Evolutionary conservation across 2,329 filamentous ascomycete genomes (phyloP), one percentile per base, ranked within the genome.

Genomic region (Colletotrichum tropicicola): DNA sequence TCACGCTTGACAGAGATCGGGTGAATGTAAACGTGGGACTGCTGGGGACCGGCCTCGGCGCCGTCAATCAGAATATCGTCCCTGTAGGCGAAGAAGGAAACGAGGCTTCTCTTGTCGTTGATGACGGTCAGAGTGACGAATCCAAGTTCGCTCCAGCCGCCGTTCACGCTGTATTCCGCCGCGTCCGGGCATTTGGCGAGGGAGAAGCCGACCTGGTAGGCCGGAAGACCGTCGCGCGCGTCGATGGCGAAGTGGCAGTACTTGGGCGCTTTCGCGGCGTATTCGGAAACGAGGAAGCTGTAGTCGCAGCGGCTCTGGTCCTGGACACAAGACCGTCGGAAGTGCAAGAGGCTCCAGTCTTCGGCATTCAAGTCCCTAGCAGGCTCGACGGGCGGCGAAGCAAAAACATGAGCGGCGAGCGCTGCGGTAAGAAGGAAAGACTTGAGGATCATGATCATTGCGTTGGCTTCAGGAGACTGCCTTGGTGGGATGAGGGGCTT

Each of bases 221-320:
- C 59, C 1, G 64, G 64, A 0, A 35, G 44, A 0, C 37, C 32
- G 0, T 32, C 51, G n/a, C 41, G n/a, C 5, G 47, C 51, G 3
- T 57, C 12, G 17, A 67, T n/a, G 2, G 10, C 37, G 47, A 67
- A 68, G 1, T 2, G 6, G 51, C 66, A 68, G 9, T 39, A 3
- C 28, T 15, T 49, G 6, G 64, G 49, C 1, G 3, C 35, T 5
- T 25, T 23, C 2, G 25, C 2, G 3, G 44, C 21, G 4, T 56
- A n/a, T 9, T 64, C 64, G 30, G 51, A 25, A 0, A 67, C 8
- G 0, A 55, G 5, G 44, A 69, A 69, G 30, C 43, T 51, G 56
- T 66, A 66, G 8, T 51, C 6, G 19, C 68, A 69, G 0, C 15
- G 10, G 7, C 30, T 52, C n/a, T 58, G 51, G 1, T 66, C 58